phyloP scores from a whole-genome alignment of 192 early-diverging fungal species.

The Backusella sp. region DNA sequence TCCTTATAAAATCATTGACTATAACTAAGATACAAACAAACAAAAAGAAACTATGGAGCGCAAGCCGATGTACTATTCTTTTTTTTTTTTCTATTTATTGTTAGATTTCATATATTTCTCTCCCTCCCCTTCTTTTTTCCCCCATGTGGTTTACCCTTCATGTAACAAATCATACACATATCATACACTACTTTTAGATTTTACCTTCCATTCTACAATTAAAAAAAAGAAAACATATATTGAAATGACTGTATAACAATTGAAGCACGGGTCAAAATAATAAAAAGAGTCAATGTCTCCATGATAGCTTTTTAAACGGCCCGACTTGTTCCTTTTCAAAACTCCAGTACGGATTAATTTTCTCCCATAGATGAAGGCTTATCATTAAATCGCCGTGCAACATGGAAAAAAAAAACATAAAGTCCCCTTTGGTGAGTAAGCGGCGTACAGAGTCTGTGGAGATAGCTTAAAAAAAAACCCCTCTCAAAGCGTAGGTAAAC shows the following conservation, averaged over 20 bases:
- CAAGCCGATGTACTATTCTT: not conserved
- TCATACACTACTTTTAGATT: not conserved
- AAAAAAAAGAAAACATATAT: not conserved
- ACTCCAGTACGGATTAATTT: not conserved
- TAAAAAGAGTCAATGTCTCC: not conserved
- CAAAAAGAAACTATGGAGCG: not conserved
- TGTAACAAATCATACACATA: not conserved
- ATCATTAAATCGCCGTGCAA: not conserved
- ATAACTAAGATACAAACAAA: constrained; percentile 8
- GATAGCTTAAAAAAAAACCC: not conserved
- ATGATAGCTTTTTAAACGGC: not conserved
- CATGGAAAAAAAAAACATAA: not conserved
- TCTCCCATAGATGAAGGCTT: not conserved
- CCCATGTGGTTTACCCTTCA: not conserved
- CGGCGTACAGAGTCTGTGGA: not conserved
- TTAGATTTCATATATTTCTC: not conserved
- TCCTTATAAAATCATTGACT: constrained; percentile 23
- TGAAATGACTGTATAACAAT: not conserved
- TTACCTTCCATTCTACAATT: not conserved
- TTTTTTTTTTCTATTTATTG: not conserved
- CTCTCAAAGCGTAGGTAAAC: not conserved
- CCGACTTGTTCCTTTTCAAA: not conserved
- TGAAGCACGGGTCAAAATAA: not conserved
- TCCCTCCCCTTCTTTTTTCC: not conserved
- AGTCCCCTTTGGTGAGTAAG: not conserved